Conservation (phyloP, 371 early-diverging fungal genomes). For the Chytridium lagenaria region DNA sequence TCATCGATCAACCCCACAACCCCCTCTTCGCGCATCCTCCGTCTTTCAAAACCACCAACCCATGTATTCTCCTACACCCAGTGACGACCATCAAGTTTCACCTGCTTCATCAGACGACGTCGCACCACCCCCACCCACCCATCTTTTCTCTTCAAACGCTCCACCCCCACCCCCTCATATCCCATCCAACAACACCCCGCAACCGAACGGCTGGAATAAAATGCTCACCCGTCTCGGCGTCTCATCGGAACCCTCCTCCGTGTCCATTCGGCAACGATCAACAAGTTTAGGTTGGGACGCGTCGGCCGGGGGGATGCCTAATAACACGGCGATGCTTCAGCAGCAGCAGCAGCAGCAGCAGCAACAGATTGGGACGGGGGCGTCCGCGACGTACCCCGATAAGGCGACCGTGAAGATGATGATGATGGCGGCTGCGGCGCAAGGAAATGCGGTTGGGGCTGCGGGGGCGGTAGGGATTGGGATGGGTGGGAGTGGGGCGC, state of each 20-base stretch:
- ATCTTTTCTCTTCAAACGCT: too few relatives aligned
- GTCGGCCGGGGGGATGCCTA: background rate
- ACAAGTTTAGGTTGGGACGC: constrained; percentile 7
- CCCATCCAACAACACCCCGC: background rate
- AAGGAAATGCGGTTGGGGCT: too few relatives aligned
- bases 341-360: background rate
- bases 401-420: constrained; percentile 9
- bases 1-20: background rate
- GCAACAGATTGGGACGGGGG: background rate
- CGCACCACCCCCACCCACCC: background rate
- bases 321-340: background rate
- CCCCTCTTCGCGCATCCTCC: background rate
- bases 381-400: background rate
- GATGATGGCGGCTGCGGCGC: background rate
- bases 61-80: too few relatives aligned
- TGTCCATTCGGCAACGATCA: background rate
- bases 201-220: background rate
- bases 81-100: too few relatives aligned
- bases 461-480: too few relatives aligned
- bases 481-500: too few relatives aligned
- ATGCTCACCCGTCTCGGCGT: background rate
- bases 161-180: background rate
- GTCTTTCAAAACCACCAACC: background rate
- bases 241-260: background rate
- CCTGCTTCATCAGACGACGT: background rate